Evolutionary conservation across 2,329 filamentous ascomycete species (phyloP).

Genomic region (Pestalotiopsis sp.): DNA sequence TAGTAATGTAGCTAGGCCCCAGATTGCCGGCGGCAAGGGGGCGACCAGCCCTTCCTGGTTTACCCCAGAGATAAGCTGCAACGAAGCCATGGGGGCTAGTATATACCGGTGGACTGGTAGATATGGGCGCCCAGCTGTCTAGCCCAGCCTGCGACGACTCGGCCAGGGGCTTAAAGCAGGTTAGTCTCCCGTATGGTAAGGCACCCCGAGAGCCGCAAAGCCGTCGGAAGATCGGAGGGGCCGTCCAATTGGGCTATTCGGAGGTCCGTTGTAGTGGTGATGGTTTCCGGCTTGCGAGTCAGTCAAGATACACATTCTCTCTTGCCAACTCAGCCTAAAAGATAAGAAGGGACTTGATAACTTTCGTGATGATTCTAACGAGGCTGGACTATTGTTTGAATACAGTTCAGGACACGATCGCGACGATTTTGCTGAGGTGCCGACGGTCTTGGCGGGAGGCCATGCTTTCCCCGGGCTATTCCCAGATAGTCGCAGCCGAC

Average conservation of each 20-base stretch:
- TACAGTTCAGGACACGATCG: background rate
- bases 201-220: conserved; percentile 6
- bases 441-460: background rate
- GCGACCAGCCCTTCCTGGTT: background rate
- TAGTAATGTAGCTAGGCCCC: background rate
- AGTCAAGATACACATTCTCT: background rate
- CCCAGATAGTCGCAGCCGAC: background rate
- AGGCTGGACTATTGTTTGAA: background rate
- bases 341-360: background rate
- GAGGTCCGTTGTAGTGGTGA: background rate
- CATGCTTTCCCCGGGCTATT: background rate
- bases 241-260: background rate
- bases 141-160: background rate
- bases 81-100: background rate
- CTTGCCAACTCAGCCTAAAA: background rate
- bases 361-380: background rate
- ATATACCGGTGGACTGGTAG: background rate
- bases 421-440: background rate
- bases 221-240: conserved; percentile 10
- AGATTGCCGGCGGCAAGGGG: background rate
- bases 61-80: conserved; percentile 9
- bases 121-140: background rate
- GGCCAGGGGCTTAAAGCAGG: background rate
- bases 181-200: background rate
- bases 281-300: conserved; percentile 4